Evolutionary conservation across 2,329 filamentous ascomycete genomes (phyloP).

Genomic region (Pseudovirgaria hyperparasitica): DNA sequence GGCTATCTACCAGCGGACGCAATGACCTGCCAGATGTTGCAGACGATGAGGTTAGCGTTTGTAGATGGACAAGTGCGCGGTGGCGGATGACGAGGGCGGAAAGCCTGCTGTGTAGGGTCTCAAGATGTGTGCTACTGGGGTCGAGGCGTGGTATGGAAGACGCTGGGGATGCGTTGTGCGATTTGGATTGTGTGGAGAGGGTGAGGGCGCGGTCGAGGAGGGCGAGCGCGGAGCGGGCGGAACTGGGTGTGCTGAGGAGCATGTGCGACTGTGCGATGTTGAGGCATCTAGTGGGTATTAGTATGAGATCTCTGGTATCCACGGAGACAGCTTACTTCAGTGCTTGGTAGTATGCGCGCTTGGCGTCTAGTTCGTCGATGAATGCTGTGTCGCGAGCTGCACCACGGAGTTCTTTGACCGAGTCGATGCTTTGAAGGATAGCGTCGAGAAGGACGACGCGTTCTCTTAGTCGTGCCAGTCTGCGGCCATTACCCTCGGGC

Average conservation of each 20-base stretch:
- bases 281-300: conserved; percentile 45
- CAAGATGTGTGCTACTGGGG: no score
- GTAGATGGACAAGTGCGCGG: no score
- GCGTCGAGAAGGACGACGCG: conserved; percentile 84
- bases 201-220: conserved; percentile 62
- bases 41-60: background rate
- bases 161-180: conserved; percentile 23
- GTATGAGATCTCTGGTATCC: background rate
- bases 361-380: conserved; percentile 63
- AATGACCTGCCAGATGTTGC: background rate
- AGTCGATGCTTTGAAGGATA: conserved; percentile 79
- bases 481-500: conserved; percentile 59
- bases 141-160: conserved; percentile 7
- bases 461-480: conserved; percentile 70
- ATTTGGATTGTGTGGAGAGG: conserved; percentile 42
- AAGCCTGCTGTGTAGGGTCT: no score
- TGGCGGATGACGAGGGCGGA: no score
- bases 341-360: conserved; percentile 72
- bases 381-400: conserved; percentile 74
- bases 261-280: conserved; percentile 77
- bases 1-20: conserved; percentile 55
- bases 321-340: conserved; percentile 50
- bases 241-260: conserved; percentile 56
- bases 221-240: conserved; percentile 76
- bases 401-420: conserved; percentile 78